Percentiles rank a stretch among this genome's conserved stretches.
Evolutionary conservation across 208 protist species (phyloP).

Genomic region (Leishmania braziliensis): DNA sequence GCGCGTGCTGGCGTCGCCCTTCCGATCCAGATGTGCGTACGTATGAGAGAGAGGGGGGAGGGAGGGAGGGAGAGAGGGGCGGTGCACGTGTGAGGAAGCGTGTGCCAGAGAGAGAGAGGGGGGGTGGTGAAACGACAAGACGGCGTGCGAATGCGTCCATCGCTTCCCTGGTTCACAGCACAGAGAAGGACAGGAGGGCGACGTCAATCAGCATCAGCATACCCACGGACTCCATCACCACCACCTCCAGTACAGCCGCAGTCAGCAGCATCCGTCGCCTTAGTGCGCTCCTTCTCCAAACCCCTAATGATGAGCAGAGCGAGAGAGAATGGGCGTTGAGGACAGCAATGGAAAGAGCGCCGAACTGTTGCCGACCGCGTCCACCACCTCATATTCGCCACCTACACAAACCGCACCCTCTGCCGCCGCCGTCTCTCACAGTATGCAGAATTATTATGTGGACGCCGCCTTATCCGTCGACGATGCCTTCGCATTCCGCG

Average conservation of each 20-base stretch:
- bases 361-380: not conserved
- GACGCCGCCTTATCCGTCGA: not conserved
- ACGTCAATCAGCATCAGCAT: not conserved
- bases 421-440: not conserved
- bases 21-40: not conserved
- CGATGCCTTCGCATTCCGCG: constrained; percentile 22
- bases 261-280: not conserved
- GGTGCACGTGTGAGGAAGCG: no score
- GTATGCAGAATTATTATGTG: not conserved
- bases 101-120: not conserved
- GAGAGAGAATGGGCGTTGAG: not conserved
- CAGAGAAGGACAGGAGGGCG: not conserved
- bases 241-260: not conserved
- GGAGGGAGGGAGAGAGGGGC: not conserved
- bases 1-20: no score
- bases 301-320: not conserved
- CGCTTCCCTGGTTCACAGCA: not conserved
- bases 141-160: not conserved
- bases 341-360: not conserved
- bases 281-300: not conserved
- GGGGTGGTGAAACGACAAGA: not conserved
- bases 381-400: not conserved
- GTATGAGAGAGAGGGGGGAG: not conserved
- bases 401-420: constrained; percentile 12
- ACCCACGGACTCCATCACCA: not conserved